Conservation (phyloP, 108 stramenopile species). For the Cyclotella sp. region DNA sequence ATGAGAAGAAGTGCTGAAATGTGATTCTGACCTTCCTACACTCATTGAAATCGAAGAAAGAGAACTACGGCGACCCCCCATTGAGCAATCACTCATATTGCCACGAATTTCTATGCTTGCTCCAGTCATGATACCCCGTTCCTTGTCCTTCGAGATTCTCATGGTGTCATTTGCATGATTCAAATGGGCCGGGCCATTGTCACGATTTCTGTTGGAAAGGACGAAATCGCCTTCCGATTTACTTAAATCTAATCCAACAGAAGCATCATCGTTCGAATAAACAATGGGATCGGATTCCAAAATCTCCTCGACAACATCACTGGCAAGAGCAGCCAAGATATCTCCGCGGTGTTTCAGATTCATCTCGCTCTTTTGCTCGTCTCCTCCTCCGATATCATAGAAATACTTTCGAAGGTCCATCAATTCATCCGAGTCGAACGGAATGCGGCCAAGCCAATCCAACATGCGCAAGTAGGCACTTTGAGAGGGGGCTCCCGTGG, state of each 20-base stretch:
- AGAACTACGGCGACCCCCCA: conserved; percentile 9
- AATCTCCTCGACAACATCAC: conserved; percentile 83
- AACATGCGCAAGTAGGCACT: conserved; percentile 85
- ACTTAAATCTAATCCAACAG: conserved; percentile 74
- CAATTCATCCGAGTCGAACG: conserved; percentile 90
- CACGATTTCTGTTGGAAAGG: conserved; percentile 23
- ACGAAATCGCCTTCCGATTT: conserved; percentile 34
- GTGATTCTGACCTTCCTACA: conserved; percentile 37
- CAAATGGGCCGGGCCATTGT: background rate
- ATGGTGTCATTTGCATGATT: conserved; percentile 1
- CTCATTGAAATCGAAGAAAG: conserved; percentile 33
- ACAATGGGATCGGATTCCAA: conserved; percentile 66
- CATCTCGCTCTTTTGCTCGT: conserved; percentile 73
- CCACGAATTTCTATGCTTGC: conserved; percentile 29
- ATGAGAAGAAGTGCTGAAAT: conserved; percentile 2
- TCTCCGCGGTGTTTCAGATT: conserved; percentile 86
- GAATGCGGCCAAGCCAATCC: conserved; percentile 86
- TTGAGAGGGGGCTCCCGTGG: conserved; percentile 78
- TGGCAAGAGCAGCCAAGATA: conserved; percentile 82
- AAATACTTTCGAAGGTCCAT: conserved; percentile 82
- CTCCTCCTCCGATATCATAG: conserved; percentile 73
- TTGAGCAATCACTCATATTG: background rate
- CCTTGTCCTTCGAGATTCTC: background rate
- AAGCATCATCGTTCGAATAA: conserved; percentile 42
- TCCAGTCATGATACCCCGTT: conserved; percentile 25